phyloP scores from a whole-genome alignment of 1,139 yeast species.

The Candida sojae region DNA sequence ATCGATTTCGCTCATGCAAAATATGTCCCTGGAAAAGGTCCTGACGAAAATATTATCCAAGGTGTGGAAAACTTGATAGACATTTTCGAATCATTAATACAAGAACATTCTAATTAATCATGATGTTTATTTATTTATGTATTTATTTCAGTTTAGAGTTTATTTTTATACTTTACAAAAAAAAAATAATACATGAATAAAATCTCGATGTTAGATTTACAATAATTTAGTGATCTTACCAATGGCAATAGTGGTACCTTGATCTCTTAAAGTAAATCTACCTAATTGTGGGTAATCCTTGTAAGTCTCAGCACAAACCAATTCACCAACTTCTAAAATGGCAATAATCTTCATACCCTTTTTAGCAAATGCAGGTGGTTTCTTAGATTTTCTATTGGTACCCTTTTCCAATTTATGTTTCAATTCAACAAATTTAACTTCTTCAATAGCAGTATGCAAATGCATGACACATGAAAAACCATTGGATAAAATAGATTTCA shows the following conservation, averaged over 20 bases:
- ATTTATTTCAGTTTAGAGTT: neutral
- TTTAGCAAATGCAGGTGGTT: conserved; percentile 97
- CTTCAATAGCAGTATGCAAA: conserved; percentile 97
- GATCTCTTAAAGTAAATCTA: conserved; percentile 97
- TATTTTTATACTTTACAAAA: neutral
- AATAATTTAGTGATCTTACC: conserved; percentile 88
- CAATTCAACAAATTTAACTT: conserved; percentile 78
- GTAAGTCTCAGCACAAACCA: conserved; percentile 92
- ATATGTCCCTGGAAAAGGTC: conserved; percentile 62
- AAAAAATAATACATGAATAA: neutral
- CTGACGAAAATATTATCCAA: conserved; percentile 65
- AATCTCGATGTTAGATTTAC: conserved; percentile 15
- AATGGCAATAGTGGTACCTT: conserved; percentile 96
- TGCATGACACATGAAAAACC: conserved; percentile 99
- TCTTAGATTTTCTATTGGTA: conserved; percentile 93
- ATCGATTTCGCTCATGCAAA: conserved; percentile 93
- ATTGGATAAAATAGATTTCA: conserved; percentile 87
- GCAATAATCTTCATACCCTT: conserved; percentile 99
- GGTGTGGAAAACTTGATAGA: conserved; percentile 66
- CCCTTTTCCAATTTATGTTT: conserved; percentile 95
- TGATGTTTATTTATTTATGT: neutral
- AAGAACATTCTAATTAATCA: neutral
- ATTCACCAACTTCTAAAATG: conserved; percentile 76
- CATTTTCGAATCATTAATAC: conserved; percentile 33
- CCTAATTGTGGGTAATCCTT: conserved; percentile 94